Evolutionary conservation across 2,329 filamentous ascomycete genomes (phyloP).

Genomic region (Podosphaera fusca): DNA sequence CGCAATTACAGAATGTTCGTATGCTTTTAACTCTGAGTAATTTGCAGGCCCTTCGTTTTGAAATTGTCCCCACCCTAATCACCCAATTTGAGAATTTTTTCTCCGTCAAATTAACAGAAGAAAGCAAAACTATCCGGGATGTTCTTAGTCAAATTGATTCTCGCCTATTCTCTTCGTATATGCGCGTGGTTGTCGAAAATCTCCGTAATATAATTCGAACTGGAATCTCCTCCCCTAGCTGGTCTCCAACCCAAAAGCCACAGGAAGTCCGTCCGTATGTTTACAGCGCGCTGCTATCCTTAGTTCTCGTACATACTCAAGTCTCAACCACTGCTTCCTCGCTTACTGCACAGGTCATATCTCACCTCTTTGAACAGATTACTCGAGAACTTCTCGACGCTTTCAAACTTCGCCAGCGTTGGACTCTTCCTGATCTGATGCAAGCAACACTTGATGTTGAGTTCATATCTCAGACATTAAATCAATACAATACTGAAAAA

Average conservation of each 20-base stretch:
- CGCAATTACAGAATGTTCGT: constrained; percentile 47
- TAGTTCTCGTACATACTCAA: constrained; percentile 83
- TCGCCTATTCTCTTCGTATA: constrained; percentile 81
- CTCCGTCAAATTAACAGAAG: constrained; percentile 80
- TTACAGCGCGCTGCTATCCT: constrained; percentile 60
- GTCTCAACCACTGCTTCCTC: constrained; percentile 57
- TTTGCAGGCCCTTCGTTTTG: constrained; percentile 56
- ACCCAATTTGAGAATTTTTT: constrained; percentile 85
- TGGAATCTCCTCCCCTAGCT: constrained; percentile 48
- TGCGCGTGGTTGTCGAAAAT: constrained; percentile 45
- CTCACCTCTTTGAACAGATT: constrained; percentile 64
- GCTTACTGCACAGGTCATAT: constrained; percentile 60
- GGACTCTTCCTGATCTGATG: constrained; percentile 65
- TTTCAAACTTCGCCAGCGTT: constrained; percentile 43
- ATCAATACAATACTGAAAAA: constrained; percentile 66
- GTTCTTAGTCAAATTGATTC: constrained; percentile 78
- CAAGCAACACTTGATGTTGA: constrained; percentile 95
- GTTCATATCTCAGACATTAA: constrained; percentile 84
- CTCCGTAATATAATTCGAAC: constrained; percentile 47
- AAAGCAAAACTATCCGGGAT: constrained; percentile 76
- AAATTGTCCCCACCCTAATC: constrained; percentile 72
- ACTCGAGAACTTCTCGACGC: constrained; percentile 61
- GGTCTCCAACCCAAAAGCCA: constrained; percentile 39
- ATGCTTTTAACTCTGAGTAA: constrained; percentile 90
- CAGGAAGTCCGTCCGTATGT: constrained; percentile 68